Conservation (phyloP, 768 basidiomycete genomes). For the Rhodotorula toruloides region DNA sequence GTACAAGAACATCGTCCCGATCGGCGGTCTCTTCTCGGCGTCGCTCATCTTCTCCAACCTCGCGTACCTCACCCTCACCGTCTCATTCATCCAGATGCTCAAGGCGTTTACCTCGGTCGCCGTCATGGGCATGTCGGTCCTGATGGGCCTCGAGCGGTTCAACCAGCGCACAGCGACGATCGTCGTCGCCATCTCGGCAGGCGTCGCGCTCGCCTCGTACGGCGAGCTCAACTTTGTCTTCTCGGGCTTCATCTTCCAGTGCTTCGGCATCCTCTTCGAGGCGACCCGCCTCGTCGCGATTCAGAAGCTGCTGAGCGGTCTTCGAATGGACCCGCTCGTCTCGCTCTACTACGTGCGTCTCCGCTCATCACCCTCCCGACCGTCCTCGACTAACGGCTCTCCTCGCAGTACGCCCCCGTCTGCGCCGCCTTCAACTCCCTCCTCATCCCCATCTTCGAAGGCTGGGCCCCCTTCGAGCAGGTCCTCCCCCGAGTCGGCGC, state of each 20-base stretch:
- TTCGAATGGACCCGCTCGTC: slow-evolving; percentile 95
- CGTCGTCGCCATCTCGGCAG: slow-evolving; percentile 80
- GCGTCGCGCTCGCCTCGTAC: slow-evolving; percentile 79
- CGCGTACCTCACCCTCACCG: slow-evolving; percentile 85
- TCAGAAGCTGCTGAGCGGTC: slow-evolving; percentile 82
- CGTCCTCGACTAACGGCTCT: not conserved
- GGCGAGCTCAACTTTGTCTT: slow-evolving; percentile 83
- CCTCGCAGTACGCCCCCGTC: slow-evolving; percentile 48
- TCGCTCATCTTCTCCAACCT: slow-evolving; percentile 86
- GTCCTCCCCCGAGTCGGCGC: slow-evolving; percentile 62
- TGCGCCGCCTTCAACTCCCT: slow-evolving; percentile 82
- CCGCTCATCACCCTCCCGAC: slow-evolving; percentile 4
- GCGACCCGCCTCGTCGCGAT: slow-evolving; percentile 94
- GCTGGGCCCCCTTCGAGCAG: slow-evolving; percentile 71
- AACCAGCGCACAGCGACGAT: slow-evolving; percentile 71
- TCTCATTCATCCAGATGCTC: slow-evolving; percentile 87
- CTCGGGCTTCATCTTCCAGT: slow-evolving; percentile 79
- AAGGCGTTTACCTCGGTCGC: slow-evolving; percentile 72
- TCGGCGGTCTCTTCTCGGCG: slow-evolving; percentile 88
- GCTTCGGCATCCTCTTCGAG: slow-evolving; percentile 82
- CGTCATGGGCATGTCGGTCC: slow-evolving; percentile 55
- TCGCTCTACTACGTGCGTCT: slow-evolving; percentile 68
- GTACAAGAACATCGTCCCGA: slow-evolving; percentile 72
- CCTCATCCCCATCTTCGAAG: slow-evolving; percentile 85
- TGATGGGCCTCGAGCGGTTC: slow-evolving; percentile 79